Evolutionary conservation across 306 rosid species (phyloP).

Genomic region (Glycine latifolia): DNA sequence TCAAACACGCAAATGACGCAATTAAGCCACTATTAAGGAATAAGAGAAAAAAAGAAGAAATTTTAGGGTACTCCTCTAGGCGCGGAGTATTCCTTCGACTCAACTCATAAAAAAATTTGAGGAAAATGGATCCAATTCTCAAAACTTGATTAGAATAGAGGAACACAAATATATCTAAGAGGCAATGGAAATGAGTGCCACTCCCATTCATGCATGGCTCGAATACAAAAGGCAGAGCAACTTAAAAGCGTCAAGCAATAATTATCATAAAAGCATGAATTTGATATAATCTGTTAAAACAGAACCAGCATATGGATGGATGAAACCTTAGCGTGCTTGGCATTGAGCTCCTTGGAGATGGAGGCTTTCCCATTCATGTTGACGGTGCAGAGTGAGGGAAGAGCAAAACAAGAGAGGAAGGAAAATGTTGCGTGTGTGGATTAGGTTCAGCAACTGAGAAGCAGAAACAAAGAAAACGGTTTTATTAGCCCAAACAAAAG

Average conservation of each 20-base stretch:
- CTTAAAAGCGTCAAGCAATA: neutral
- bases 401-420: slow-evolving; percentile 18
- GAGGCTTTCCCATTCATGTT: slow-evolving; percentile 83
- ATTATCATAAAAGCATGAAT: neutral
- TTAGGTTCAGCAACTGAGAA: neutral
- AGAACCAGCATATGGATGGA: neutral
- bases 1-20: no score
- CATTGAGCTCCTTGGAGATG: slow-evolving; percentile 83
- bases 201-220: neutral
- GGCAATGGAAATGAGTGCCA: slow-evolving; percentile 6
- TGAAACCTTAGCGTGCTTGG: slow-evolving; percentile 77
- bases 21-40: no score
- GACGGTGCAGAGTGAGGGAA: slow-evolving; percentile 16
- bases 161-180: neutral
- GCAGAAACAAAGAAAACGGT: neutral
- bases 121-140: no score
- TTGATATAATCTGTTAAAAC: neutral
- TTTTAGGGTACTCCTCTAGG: no score
- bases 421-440: neutral
- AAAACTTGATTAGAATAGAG: neutral
- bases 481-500: neutral
- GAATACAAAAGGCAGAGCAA: neutral
- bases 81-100: neutral
- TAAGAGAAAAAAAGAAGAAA: no score
- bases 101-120: neutral